Evolutionary conservation across 2,329 filamentous ascomycete genomes (phyloP), one percentile per base, ranked within the genome.

Genomic region (Paecilomyces formosus): DNA sequence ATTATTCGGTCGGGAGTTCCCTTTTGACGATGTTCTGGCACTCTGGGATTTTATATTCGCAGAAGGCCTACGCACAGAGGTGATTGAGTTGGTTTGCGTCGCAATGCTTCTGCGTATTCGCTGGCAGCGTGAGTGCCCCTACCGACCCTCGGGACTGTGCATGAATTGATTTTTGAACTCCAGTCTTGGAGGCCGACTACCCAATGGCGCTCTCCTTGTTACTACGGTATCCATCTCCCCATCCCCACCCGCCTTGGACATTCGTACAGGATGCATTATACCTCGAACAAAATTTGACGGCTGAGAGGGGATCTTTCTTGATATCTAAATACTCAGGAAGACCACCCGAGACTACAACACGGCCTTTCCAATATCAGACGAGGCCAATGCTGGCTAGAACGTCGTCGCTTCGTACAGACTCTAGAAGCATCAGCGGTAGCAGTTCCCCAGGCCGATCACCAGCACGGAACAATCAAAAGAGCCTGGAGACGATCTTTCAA

Each of bases 21-120:
- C 90, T 0, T 95, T 97, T 61, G 85, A 92, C 57, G 86, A 96
- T 61, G 82, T 92, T 49, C 82, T 99, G 39, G 79, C 85, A 22
- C 82, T 99, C 58, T 99, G 94, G 94, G 94, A 99, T 75, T 83
- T 87, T 7, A 80, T 99, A 1, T 95, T 99, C 70, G 89, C 92
- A 1, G 85, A 95, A 67, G 92, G 96, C 66, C 83, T 93, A 7
- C 82, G 84, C 0, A 76, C 96, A 28, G 85, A 92, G 55, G 78
- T 97, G 31, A 85, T 97, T 64, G 91, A 97, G 68, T 81, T 94
- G 57, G 87, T 97, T n/a, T 97, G 92, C 65, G 86, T 97, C 55
- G 88, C 92, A 5, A 97, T 99, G 92, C 79, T 99, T 24, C 79
- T 99, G 53, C 85, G 94, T 55, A 91, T 97, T 65, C 85, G 93